Base-by-base conservation (phyloP, 2,329 filamentous ascomycete species). In the Neophaeococcomyces aloes region DNA sequence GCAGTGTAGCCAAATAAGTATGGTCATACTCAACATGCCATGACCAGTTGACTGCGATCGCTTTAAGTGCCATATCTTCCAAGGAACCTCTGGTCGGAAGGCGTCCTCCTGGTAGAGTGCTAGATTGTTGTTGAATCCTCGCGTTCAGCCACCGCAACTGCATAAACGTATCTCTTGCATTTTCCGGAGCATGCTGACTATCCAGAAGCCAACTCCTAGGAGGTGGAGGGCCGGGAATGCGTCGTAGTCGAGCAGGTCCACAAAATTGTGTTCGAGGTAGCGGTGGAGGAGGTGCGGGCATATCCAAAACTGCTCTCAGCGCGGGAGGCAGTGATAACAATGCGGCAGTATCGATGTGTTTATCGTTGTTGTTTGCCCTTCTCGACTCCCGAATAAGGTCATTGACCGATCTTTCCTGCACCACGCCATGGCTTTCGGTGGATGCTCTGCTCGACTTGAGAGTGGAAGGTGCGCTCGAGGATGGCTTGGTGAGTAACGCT, bases 21-120 rank as follows among this genome's bases (percentile, higher is more conserved):
- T 72, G 69, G 52, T 79, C 75, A 49, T 77, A 76, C 40, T 72
- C 66, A 19, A 72, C 57, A 48, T 80, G 68, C 58, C 70, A 69
- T 7, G 65, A 57, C 76, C 76, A 81, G 18, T 76, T 67, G 18
- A 58, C 53, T 2, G 75, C 74, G 53, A 79, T 69, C 0, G 65
- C 64, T 51, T 71, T 75, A 29, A 81, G 55, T 13, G 69, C 57
- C 4, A 64, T 55, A 57, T 79, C 69, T 35, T 70, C 50, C 6
- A 81, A 59, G 41, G 68, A 73, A n/a, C 47, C 38, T 19, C 53
- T 46, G 2, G 46, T 42, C 2, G 67, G 67, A 25, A 68, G 63
- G 1, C 47, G 47, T 13, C 56, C 49, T 11, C 65, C 65, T 0
- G 67, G 68, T 2, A 71, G 56, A 19, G n/a, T 54, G 14, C 52